A percentile compares a stretch with the other conserved stretches of the same genome.
These are phyloP conservation scores for Chrysochromulina parva DNA, from an alignment of 78 protist species.

Conservation along the genomic window DNA sequence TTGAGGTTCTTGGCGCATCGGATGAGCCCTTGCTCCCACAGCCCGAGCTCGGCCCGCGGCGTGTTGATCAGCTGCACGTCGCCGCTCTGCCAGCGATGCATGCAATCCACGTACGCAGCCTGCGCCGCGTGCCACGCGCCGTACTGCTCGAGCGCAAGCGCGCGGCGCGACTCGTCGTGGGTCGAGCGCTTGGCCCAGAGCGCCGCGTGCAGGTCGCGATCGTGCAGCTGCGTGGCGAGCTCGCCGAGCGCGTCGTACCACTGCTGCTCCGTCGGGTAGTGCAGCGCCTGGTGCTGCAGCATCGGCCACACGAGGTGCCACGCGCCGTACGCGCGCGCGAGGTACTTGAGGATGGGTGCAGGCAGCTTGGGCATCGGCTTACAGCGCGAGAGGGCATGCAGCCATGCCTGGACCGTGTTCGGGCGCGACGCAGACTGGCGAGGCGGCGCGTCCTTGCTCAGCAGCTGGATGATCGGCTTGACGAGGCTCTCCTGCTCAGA, in stretches of 20 bases:
- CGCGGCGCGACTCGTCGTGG: neutral
- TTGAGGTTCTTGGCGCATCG: conserved; percentile 73
- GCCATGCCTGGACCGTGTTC: conserved; percentile 54
- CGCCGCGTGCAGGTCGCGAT: neutral
- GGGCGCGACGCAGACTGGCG: conserved; percentile 7
- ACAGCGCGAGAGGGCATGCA: conserved; percentile 65
- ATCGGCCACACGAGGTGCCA: conserved; percentile 62
- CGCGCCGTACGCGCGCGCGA: conserved; percentile 64
- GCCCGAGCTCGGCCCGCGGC: conserved; percentile 33
- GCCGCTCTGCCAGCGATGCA: conserved; percentile 1
- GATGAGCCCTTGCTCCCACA: conserved; percentile 87
- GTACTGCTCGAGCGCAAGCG: conserved; percentile 25
- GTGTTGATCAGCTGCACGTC: neutral
- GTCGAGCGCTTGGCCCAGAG: neutral
- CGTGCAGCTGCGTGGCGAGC: conserved; percentile 11
- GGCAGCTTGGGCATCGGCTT: conserved; percentile 64
- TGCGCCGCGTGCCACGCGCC: conserved; percentile 49
- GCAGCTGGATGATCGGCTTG: conserved; percentile 32
- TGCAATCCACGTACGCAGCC: conserved; percentile 25
- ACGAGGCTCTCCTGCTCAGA: conserved; percentile 7
- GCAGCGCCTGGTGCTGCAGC: conserved; percentile 45
- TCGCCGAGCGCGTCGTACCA: conserved; percentile 36
- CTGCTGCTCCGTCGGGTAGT: neutral
- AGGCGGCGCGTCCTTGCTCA: conserved; percentile 13
- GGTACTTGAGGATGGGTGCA: conserved; percentile 46